Evolutionary conservation across 176 grass and related monocot species (phyloP).

Genomic region (Carex cristatella): DNA sequence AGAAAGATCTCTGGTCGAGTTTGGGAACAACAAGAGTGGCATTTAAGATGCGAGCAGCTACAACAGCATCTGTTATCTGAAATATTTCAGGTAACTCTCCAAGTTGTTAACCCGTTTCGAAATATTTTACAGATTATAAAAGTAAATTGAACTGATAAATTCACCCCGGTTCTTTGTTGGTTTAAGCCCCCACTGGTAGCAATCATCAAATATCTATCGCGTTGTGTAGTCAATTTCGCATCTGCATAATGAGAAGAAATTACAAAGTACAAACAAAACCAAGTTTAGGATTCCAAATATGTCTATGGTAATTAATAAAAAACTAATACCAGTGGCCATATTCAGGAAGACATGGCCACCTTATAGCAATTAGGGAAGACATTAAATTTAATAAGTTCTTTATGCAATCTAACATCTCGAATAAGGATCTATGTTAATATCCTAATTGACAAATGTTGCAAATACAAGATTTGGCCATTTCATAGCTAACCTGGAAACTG

Average conservation of each 20-base stretch:
- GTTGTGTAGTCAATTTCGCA: slow-evolving; percentile 49
- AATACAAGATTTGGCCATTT: neutral
- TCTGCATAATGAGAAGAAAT: slow-evolving; percentile 45
- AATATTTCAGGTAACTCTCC: slow-evolving; percentile 8
- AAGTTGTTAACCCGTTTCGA: neutral
- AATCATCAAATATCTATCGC: slow-evolving; percentile 80
- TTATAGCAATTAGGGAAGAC: neutral
- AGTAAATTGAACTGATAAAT: slow-evolving; percentile 3
- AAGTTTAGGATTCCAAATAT: neutral
- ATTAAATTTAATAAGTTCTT: neutral
- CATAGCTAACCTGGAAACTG: slow-evolving; percentile 50
- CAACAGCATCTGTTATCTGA: slow-evolving; percentile 98
- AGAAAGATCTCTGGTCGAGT: slow-evolving; percentile 90
- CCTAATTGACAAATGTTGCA: neutral
- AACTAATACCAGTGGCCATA: neutral
- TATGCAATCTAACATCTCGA: neutral
- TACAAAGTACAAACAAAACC: neutral
- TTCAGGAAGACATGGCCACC: neutral
- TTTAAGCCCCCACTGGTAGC: slow-evolving; percentile 93
- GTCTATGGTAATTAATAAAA: neutral
- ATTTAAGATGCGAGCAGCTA: slow-evolving; percentile 84
- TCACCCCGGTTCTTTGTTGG: slow-evolving; percentile 99
- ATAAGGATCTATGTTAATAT: slow-evolving; percentile 9
- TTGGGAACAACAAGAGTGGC: slow-evolving; percentile 83
- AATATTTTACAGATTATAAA: slow-evolving; percentile 6